Evolutionary conservation across 306 rosid genomes (phyloP), one percentile per base, ranked within the genome.

Genomic region (Vigna nakashimae): DNA sequence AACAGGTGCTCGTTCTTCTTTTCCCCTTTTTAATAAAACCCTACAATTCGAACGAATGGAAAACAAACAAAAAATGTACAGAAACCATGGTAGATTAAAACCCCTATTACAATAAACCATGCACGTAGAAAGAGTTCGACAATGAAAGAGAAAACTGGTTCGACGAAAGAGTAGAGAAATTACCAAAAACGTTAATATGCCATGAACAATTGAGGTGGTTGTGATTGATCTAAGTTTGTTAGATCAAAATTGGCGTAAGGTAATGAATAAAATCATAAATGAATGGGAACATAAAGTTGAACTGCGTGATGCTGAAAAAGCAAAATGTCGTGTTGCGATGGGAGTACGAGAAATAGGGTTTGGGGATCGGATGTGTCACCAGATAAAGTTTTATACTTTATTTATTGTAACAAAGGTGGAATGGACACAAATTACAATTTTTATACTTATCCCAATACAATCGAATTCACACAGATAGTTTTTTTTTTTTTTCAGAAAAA

Each of bases 31-130:
- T 1, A 28, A 71, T 7, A 18, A 57, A 38, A 40, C 18, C 38
- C 32, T 12, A 42, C 18, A 65, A 64, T 46, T 65, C 40, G 57
- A 16, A 12, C 7, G 4, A 6, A 65, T 6, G 8, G 64, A 7
- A 15, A 16, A 16, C 4, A 7, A 34, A 18, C 14, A 5, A 20
- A 76, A 38, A 1, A 72, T 17, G 48, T 63, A 45, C 15, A 22
- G 18, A 66, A 82, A 22, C 2, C 20, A 51, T 12, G 34, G 48
- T 11, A 22, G 71, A 82, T 55, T 65, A 11, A 10, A 56, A 56
- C 46, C 51, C 22, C 46, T 26, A 60, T 28, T 20, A 59, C 46
- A 22, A 11, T 28, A 20, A 65, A 34, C 20, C 14, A n/a, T 36
- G 46, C 2, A 65, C 18, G 12, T 13, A 57, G 2, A 56, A 7